Evolutionary conservation across 2,329 filamentous ascomycete genomes (phyloP), one percentile per base, ranked within the genome.

Genomic region (Colletotrichum sp.): DNA sequence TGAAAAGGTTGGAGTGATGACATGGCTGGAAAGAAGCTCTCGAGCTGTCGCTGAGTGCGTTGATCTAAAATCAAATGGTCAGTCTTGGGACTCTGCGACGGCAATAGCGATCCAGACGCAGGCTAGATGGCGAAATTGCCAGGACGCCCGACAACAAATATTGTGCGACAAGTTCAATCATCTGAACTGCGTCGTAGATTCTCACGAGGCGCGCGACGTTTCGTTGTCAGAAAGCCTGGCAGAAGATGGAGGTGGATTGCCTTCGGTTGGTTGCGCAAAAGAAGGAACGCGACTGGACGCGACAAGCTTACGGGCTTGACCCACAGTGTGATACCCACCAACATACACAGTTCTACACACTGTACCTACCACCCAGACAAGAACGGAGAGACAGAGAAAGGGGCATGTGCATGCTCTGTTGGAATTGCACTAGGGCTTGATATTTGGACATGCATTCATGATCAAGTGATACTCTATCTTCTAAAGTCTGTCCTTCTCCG

Each of bases 401-500:
- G n/a, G 44, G 44, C n/a, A 48, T 48, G 1, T 44, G 3, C 5
- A 3, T 12, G 39, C 19, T 44, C 5, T 9, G 19, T 57, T 57
- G 22, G 1, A 19, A 28, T 27, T 57, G 6, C 8, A 57, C 27
- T 48, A 48, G 19, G 6, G 3, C 22, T n/a, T 48, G 2, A 48
- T 6, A 22, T 12, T 7, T 22, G 44, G 6, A 13, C 44, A 22
- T 48, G 19, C 0, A 48, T 0, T 48, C 44, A 13, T 48, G 44
- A 48, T 48, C 5, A 48, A 22, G 6, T 48, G 11, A 48, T 12
- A 48, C 0, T 48, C 19, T 22, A 13, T 48, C 11, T 7, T 63
- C 44, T 64, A 75, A 8, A 73, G 64, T 82, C 90, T 87, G 79
- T 89, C 89, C 78, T 85, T 86, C 79, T 93, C 91, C 78, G 90